phyloP scores from a whole-genome alignment of 768 basidiomycete species.

The Suillus subalutaceus region DNA sequence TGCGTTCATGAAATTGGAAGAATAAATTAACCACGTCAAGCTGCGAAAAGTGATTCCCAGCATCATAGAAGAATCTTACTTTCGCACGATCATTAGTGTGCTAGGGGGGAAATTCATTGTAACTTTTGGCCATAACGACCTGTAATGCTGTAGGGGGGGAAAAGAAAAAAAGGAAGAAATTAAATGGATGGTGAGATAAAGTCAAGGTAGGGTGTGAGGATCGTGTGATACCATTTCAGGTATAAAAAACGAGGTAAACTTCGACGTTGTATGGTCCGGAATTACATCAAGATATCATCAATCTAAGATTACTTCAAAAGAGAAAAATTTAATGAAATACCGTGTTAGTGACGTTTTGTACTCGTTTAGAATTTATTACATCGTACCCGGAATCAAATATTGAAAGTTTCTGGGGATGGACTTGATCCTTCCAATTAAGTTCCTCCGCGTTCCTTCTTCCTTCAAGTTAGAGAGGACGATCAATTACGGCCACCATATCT shows the following conservation, averaged over 20 bases:
- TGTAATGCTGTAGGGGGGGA: no score
- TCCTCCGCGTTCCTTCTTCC: conserved; percentile 17
- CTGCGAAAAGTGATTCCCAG: conserved; percentile 25
- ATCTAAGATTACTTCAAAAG: conserved; percentile 28
- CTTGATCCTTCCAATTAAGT: conserved; percentile 22
- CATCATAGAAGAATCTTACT: conserved; percentile 2
- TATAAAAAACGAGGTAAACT: conserved; percentile 26
- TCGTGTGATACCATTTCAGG: conserved; percentile 17
- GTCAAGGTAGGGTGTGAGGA: not conserved
- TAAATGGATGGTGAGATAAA: conserved; percentile 13
- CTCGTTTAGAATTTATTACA: conserved; percentile 5
- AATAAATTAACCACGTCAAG: conserved; percentile 12
- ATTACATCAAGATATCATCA: conserved; percentile 11
- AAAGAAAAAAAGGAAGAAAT: not conserved
- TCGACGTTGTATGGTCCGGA: conserved; percentile 24
- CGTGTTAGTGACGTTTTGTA: not conserved
- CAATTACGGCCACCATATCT: conserved; percentile 23
- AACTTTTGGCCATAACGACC: not conserved
- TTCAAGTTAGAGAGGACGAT: conserved; percentile 26
- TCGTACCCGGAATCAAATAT: conserved; percentile 24
- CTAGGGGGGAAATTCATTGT: not conserved
- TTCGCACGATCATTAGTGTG: conserved; percentile 23
- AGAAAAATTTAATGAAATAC: conserved; percentile 21
- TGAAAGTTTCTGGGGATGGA: conserved; percentile 20
- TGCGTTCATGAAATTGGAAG: conserved; percentile 13